These are phyloP conservation scores for Pluteus cervinus DNA, from an alignment of 768 basidiomycete genomes.

Conservation along the genomic window DNA sequence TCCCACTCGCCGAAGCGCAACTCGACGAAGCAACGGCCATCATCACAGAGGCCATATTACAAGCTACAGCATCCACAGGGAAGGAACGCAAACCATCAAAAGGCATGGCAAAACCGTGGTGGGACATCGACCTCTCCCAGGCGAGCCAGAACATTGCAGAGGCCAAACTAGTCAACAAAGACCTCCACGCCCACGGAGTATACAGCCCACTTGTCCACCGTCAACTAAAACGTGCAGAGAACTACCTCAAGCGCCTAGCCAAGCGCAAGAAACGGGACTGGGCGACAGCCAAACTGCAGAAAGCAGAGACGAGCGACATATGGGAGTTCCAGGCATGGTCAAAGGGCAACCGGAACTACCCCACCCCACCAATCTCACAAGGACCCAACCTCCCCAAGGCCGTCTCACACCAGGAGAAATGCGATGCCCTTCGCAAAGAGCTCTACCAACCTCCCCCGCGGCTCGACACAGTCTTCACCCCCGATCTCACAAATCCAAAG, in stretches of 20 bases:
- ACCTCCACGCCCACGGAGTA: neutral
- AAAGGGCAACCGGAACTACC: conserved; percentile 16
- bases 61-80: neutral
- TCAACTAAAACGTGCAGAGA: conserved; percentile 6
- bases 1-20: neutral
- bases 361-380: conserved; percentile 16
- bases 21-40: neutral
- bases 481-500: conserved; percentile 1
- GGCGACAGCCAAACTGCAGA: conserved; percentile 12
- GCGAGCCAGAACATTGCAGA: conserved; percentile 8
- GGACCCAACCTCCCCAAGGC: conserved; percentile 9
- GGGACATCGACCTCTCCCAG: conserved; percentile 12
- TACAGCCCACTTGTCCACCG: conserved; percentile 5
- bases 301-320: conserved; percentile 13
- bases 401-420: conserved; percentile 14
- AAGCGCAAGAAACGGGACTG: conserved; percentile 14
- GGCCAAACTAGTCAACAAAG: conserved; percentile 1
- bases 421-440: conserved; percentile 12
- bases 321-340: conserved; percentile 20
- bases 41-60: conserved; percentile 6
- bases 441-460: conserved; percentile 16
- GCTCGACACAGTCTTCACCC: conserved; percentile 2
- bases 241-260: conserved; percentile 15
- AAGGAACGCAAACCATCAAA: conserved; percentile 4
- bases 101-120: conserved; percentile 13